Base-by-base conservation (phyloP, 768 basidiomycete genomes). In the Polyporus arcularius region DNA sequence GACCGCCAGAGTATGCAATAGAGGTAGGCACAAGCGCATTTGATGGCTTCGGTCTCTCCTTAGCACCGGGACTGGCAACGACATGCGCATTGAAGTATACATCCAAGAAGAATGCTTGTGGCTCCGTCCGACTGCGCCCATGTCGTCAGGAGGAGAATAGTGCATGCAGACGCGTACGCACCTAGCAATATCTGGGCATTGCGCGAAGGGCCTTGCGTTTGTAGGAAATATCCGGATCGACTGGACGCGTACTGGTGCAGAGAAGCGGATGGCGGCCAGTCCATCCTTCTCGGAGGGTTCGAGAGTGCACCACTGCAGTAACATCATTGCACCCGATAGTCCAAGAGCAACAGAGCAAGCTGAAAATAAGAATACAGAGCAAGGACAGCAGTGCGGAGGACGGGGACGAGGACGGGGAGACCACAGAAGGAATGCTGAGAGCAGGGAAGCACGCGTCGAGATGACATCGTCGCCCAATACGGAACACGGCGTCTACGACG, bases 31-130 rank as follows among this genome's bases (percentile, higher is more conserved):
- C 83, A 15, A 93, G 80, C 15, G 83, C 86, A 77, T 93, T 93
- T 28, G 85, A 80, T 0, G 85, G 78, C 62, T 85, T 85, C 58
- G 82, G 82, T 63, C 84, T 89, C 53, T 82, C 83, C 68, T 84
- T 86, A 4, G 71, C 70, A 46, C 79, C 74, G 1, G 75, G 68
- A 5, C 80, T 79, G 26, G 75, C 61, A 4, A 84, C 75, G 1
- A 84, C 79, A 32, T 85, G 82, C 0, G 88, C 86, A 73, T 91
- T 92, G 74, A 93, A 86, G 72, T 84, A 90, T 9, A 92, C 75
- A 55, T 92, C 83, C 16, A 91, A 76, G 68, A 85, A 87, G 76
- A 92, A 92, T 0, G 88, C 81, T 6, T 84, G 81, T 0, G 90
- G 91, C 62, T 88, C 83, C 30, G 91, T 93, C 60, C 78, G 75